Base-by-base conservation (phyloP, 768 basidiomycete species). In the Kondoa malvinella region DNA sequence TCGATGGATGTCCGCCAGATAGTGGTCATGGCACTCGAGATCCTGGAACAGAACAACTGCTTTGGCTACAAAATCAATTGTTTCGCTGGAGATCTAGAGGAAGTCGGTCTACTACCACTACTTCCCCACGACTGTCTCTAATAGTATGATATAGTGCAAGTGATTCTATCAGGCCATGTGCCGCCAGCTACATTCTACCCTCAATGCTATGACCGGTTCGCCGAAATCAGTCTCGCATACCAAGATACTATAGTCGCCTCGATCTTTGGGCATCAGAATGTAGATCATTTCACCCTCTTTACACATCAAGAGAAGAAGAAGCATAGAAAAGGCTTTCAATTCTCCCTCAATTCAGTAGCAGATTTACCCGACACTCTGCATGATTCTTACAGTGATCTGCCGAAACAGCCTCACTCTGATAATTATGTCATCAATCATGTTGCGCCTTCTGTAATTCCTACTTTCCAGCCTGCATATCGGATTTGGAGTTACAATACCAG, bases 1-100 rank as follows among this genome's bases (percentile, higher is more conserved):
- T 76, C 29, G 74, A 76, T 59, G 74, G 75, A 2, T 76, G 73
- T 64, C 70, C 72, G 3, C 33, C 72, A 0, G 34, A 61, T 2
- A 56, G 78, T 66, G 84, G 80, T 73, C 80, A 79, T 25, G 81
- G 83, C 32, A 50, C 68, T 3, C 70, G 74, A 1, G 89, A 94
- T 76, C 87, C 91, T n/a, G 91, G 91, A 60, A 89, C 89, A 71
- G 80, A 89, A 29, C 81, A 95, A 74, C 81, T 92, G 72, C 87
- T 89, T 76, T 95, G 91, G 91, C 80, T 95, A 15, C 88, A 89
- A 69, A 88, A 88, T 1, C 89, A 91, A 76, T 79, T 95, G 25
- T 78, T 83, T 61, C 78, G 77, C 67, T 90, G 85, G 76, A 80
- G 87, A 68, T 76, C 81, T 2, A 79, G 86, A 66, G 83, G 83